Evolutionary conservation across 164 flowering plant genomes (phyloP).

Genomic region (Pachysandra terminalis): DNA sequence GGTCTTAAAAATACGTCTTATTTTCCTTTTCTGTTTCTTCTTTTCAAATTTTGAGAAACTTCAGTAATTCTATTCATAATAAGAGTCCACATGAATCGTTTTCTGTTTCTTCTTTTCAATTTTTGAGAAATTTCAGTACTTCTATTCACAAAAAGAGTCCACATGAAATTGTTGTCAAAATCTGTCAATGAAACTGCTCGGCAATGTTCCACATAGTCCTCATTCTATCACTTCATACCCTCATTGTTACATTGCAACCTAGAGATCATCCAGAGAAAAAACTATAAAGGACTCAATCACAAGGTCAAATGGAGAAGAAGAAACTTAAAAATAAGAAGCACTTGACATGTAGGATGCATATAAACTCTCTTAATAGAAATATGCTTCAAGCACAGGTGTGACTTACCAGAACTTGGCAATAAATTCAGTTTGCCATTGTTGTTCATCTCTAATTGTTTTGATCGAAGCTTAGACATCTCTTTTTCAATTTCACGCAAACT

Average conservation of each 20-base stretch:
- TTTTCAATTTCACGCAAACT: conserved; percentile 31
- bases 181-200: background rate
- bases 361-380: background rate
- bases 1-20: background rate
- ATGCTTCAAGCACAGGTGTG: background rate
- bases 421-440: conserved; percentile 16
- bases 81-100: too few relatives aligned
- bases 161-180: background rate
- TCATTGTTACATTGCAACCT: too few relatives aligned
- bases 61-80: too few relatives aligned
- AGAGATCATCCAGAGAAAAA: too few relatives aligned
- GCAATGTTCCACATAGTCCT: background rate
- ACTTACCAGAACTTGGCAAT: conserved; percentile 19
- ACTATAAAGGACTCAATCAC: background rate
- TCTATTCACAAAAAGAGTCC: background rate
- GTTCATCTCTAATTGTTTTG: conserved; percentile 19
- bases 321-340: background rate
- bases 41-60: too few relatives aligned
- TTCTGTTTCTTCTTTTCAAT: too few relatives aligned
- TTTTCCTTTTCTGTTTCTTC: background rate
- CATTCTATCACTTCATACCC: background rate
- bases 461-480: conserved; percentile 32
- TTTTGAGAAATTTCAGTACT: background rate
- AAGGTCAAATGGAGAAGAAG: background rate
- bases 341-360: background rate